These are phyloP conservation scores for Hyaloscypha variabilis DNA, from an alignment of 495 filamentous ascomycete species.

Conservation along the genomic window DNA sequence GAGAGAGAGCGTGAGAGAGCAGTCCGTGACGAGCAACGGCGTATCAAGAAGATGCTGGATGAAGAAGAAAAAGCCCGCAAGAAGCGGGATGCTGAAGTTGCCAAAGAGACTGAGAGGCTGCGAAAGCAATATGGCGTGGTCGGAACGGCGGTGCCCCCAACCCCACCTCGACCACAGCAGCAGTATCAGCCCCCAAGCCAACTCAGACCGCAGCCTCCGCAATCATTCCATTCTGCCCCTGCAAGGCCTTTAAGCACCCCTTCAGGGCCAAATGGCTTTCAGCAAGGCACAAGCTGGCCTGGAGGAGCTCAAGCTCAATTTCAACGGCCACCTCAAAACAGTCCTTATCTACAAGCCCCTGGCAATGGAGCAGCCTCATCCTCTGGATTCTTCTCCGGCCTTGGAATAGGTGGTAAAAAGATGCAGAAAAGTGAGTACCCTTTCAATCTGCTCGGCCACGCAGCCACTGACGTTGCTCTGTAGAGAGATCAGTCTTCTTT, in stretches of 20 bases:
- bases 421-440: conserved; percentile 43
- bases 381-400: conserved; percentile 31
- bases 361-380: conserved; percentile 28
- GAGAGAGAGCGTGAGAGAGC: conserved; percentile 54
- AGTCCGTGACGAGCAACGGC: conserved; percentile 64
- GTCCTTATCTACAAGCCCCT: conserved; percentile 27
- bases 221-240: not conserved
- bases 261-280: conserved; percentile 9
- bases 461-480: not conserved
- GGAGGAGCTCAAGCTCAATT: conserved; percentile 22
- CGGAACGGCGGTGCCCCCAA: conserved; percentile 15
- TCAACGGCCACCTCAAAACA: conserved; percentile 22
- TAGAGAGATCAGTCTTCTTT: conserved; percentile 37
- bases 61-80: conserved; percentile 72
- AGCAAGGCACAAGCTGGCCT: conserved; percentile 20
- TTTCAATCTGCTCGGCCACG: not conserved
- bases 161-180: conserved; percentile 7
- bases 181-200: not conserved
- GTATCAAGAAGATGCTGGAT: conserved; percentile 75
- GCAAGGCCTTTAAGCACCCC: conserved; percentile 1
- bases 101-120: conserved; percentile 83
- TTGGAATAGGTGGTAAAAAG: conserved; percentile 34
- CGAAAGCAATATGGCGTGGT: conserved; percentile 67
- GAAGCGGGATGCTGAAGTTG: conserved; percentile 71
- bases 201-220: not conserved